Evolutionary conservation across 352 stramenopile genomes (phyloP).

Genomic region (Globisporangium camurandrum): DNA sequence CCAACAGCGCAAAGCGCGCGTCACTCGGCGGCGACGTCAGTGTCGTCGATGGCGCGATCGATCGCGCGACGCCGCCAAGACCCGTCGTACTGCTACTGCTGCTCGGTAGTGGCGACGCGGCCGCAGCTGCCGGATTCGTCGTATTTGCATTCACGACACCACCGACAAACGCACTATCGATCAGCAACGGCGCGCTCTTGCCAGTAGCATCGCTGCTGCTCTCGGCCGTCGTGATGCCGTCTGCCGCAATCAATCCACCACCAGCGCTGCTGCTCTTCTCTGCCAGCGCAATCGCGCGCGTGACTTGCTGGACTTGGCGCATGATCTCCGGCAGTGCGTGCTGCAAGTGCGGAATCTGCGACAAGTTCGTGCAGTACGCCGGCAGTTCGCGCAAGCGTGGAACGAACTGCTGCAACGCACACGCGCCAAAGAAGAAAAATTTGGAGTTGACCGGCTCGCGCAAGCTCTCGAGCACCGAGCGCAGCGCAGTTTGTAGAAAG

Average conservation of each 20-base stretch:
- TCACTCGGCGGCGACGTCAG: constrained; percentile 11
- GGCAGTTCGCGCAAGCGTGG: constrained; percentile 93
- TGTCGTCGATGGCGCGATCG: constrained; percentile 16
- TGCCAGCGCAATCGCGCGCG: constrained; percentile 42
- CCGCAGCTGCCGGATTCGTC: constrained; percentile 16
- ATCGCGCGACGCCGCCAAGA: constrained; percentile 1
- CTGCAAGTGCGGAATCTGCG: constrained; percentile 96
- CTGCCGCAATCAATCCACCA: background rate
- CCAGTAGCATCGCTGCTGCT: constrained; percentile 4
- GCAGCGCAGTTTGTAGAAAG: constrained; percentile 95
- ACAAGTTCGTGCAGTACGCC: constrained; percentile 97
- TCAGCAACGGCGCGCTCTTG: constrained; percentile 15
- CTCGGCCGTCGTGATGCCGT: background rate
- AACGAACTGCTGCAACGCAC: constrained; percentile 97
- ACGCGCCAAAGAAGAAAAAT: constrained; percentile 98
- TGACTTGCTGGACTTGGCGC: constrained; percentile 82
- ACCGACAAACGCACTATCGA: constrained; percentile 18
- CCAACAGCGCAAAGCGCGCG: constrained; percentile 7
- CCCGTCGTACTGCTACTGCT: constrained; percentile 1
- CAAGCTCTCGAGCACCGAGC: constrained; percentile 96
- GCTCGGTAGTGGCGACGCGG: constrained; percentile 9
- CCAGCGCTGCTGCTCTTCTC: constrained; percentile 12
- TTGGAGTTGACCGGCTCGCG: constrained; percentile 95
- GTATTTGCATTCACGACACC: no score
- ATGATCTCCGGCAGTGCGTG: constrained; percentile 91